These are phyloP conservation scores for Neocatenulostroma microsporum DNA, from an alignment of 2,329 filamentous ascomycete species.

Conservation along the genomic window DNA sequence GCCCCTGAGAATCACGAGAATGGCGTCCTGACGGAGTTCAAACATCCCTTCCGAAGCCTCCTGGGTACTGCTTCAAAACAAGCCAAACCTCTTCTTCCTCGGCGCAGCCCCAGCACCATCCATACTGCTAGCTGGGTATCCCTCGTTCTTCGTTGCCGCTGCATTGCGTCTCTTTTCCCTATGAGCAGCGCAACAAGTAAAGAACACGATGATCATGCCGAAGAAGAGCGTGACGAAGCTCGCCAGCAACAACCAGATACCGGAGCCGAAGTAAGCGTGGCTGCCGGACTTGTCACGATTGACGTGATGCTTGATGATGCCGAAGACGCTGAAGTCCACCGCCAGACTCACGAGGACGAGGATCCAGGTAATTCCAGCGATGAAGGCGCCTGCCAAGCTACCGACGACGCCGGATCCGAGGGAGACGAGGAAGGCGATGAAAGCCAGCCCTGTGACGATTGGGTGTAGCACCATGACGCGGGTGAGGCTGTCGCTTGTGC, in stretches of 20 bases:
- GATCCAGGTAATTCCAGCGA: conserved; percentile 45
- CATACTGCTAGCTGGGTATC: neutral
- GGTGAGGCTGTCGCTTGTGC: conserved; percentile 46
- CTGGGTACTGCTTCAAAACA: too few species aligned
- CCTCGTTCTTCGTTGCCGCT: conserved; percentile 6
- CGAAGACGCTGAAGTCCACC: conserved; percentile 53
- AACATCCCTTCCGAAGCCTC: too few species aligned
- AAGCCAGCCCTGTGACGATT: conserved; percentile 49
- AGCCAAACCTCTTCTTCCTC: conserved; percentile 12
- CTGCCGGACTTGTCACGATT: conserved; percentile 37
- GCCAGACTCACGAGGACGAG: conserved; percentile 43
- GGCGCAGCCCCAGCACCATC: neutral
- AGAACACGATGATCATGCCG: conserved; percentile 51
- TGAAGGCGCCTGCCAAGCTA: conserved; percentile 45
- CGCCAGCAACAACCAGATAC: conserved; percentile 53
- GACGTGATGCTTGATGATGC: conserved; percentile 46
- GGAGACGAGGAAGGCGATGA: conserved; percentile 52
- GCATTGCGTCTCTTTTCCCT: conserved; percentile 17
- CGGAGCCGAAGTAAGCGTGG: conserved; percentile 46
- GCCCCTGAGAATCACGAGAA: too few species aligned
- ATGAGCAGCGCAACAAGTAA: conserved; percentile 35
- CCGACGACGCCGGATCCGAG: conserved; percentile 46
- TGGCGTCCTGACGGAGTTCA: too few species aligned
- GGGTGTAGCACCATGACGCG: conserved; percentile 57
- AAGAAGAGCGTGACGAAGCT: conserved; percentile 50